These are phyloP conservation scores for Jacaranda mimosifolia DNA, from an alignment of 257 asterid species.

Conservation along the genomic window DNA sequence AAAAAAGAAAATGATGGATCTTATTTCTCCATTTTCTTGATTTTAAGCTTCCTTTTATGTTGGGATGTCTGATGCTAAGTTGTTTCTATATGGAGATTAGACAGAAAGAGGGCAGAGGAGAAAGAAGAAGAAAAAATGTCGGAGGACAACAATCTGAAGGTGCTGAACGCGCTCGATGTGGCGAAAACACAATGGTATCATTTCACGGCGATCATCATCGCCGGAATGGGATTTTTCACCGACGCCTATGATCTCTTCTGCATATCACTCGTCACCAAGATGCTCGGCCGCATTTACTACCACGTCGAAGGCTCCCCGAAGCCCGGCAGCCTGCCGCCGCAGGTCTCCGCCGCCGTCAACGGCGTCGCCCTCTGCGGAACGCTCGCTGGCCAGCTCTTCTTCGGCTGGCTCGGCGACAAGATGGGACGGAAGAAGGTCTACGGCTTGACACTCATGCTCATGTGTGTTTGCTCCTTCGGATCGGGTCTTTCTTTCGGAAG, in stretches of 20 bases:
- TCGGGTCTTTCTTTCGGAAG: conserved; percentile 65
- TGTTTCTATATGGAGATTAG: not conserved
- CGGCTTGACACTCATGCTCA: conserved; percentile 62
- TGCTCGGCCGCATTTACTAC: conserved; percentile 74
- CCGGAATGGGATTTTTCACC: conserved; percentile 81
- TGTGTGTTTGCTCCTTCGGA: conserved; percentile 58
- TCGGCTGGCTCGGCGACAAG: conserved; percentile 73
- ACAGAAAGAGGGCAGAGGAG: not conserved
- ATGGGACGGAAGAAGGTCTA: conserved; percentile 65
- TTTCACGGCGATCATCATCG: conserved; percentile 65
- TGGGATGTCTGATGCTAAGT: not conserved
- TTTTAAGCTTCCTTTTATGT: not conserved
- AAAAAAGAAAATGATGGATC: too few relatives aligned
- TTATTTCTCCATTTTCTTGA: too few relatives aligned
- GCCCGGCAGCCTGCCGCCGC: conserved; percentile 69
- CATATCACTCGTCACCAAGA: conserved; percentile 69
- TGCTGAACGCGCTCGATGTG: conserved; percentile 58
- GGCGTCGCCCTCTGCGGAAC: conserved; percentile 74
- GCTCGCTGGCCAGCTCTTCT: conserved; percentile 67
- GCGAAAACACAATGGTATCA: conserved; percentile 79
- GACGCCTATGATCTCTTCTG: conserved; percentile 76
- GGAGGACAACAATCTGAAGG: conserved; percentile 51
- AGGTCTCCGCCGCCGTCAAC: conserved; percentile 62
- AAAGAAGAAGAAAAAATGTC: conserved; percentile 30
- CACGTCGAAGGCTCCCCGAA: conserved; percentile 52